phyloP scores from a whole-genome alignment of 306 rosid species.

The Hippophae rhamnoides region DNA sequence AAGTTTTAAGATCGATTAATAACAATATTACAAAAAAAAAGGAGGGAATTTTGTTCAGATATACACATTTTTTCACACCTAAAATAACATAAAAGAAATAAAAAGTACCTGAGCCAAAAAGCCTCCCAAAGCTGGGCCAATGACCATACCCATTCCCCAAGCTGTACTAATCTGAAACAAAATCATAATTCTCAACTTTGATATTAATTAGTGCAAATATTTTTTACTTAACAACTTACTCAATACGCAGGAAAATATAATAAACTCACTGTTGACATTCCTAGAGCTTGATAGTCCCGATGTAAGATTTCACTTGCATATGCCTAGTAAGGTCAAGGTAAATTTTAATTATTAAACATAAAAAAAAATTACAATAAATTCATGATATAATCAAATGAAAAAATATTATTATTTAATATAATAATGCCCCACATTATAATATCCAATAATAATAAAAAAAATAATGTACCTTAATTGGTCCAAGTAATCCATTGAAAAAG shows the following conservation, averaged over 20 bases:
- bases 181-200: constrained; percentile 6
- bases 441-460: not conserved
- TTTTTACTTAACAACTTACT: not conserved
- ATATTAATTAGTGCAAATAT: not conserved
- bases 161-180: constrained; percentile 61
- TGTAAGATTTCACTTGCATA: constrained; percentile 59
- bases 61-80: not conserved
- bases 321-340: constrained; percentile 36
- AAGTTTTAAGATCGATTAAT: too few relatives aligned
- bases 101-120: constrained; percentile 70
- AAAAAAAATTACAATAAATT: not conserved
- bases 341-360: too few relatives aligned
- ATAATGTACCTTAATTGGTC: constrained; percentile 42
- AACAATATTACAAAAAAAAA: not conserved
- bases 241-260: constrained; percentile 3
- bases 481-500: constrained; percentile 66
- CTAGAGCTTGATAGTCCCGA: constrained; percentile 77
- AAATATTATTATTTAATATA: too few relatives aligned
- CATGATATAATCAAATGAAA: too few relatives aligned
- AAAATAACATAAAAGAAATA: constrained; percentile 4
- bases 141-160: constrained; percentile 66
- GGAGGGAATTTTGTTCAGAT: not conserved
- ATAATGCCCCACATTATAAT: too few relatives aligned
- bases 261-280: constrained; percentile 62
- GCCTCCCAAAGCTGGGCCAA: constrained; percentile 94